Evolutionary conservation across 371 early-diverging fungal genomes (phyloP), one percentile per base, ranked within the genome.

Genomic region (Haplosporangium sp.): DNA sequence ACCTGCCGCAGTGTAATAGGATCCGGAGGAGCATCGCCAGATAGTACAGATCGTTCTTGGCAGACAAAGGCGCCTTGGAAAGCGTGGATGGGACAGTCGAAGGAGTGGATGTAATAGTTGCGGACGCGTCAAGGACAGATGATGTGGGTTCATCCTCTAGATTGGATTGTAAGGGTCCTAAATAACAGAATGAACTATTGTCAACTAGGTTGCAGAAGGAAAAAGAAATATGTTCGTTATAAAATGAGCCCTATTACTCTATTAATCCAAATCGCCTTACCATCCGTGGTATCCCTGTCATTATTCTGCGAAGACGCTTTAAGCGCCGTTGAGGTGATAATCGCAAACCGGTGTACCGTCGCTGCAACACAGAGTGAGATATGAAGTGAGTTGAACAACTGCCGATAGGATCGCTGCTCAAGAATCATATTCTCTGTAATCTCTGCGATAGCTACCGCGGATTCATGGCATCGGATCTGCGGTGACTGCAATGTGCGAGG

Each of bases 371-470:
- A 79, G 6, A 79, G 62, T 0, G 80, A 72, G 29, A 68, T 42
- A 46, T 79, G 80, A 23, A 79, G 65, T 18, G 80, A 69, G 43
- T 73, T 73, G 55, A 79, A 73, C 12, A 79, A 45, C 14, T 79
- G 73, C 46, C 73, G 69, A 46, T 69, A 69, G 6, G 69, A 68
- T 11, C 65, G 73, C 61, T 67, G 69, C 41, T 69, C 73, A 13
- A 41, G 48, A 23, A 64, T 66, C 80, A 79, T 62, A 3, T 62
- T 65, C 47, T 79, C 80, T 18, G 66, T 69, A 58, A 79, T 72
- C 21, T 72, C 69, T 16, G 80, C 72, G 29, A 79, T 79, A 1
- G 73, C 73, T 8, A 55, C 66, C 0, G 80, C 80, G 1, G 80
- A 79, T 23, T 79, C 80, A 14, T 73, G 64, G 46, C 80, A 79